A percentile compares a stretch with the other conserved stretches of the same genome.
phyloP scores from a whole-genome alignment of 805 yeast genomes.

The Schwanniomyces polymorphus region DNA sequence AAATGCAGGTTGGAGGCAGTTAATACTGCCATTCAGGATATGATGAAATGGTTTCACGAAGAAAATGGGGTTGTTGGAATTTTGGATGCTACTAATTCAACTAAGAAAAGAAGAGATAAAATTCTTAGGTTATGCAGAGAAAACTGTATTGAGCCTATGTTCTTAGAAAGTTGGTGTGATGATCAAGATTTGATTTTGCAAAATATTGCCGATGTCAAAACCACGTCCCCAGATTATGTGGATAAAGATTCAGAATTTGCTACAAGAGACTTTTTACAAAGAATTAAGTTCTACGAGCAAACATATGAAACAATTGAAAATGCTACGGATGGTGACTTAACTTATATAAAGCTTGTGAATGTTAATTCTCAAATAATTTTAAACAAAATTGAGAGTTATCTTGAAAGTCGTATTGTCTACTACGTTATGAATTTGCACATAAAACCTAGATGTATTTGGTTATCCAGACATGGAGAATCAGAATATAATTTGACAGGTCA shows the following conservation, averaged over 20 bases:
- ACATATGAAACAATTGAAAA: slow-evolving; percentile 76
- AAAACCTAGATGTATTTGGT: slow-evolving; percentile 89
- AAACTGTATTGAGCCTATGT: slow-evolving; percentile 81
- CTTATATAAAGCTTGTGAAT: slow-evolving; percentile 86
- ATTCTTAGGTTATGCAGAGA: slow-evolving; percentile 61
- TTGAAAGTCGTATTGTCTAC: slow-evolving; percentile 90
- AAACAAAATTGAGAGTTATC: slow-evolving; percentile 82
- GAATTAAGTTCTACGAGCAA: slow-evolving; percentile 73
- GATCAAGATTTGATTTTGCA: slow-evolving; percentile 74
- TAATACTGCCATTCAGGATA: slow-evolving; percentile 67
- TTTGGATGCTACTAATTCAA: slow-evolving; percentile 90
- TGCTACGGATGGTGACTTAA: slow-evolving; percentile 57
- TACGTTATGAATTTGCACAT: slow-evolving; percentile 95
- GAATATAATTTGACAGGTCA: slow-evolving; percentile 89
- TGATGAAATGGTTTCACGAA: slow-evolving; percentile 82
- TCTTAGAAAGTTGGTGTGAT: slow-evolving; percentile 89
- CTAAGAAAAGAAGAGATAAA: slow-evolving; percentile 65
- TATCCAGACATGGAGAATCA: slow-evolving; percentile 95
- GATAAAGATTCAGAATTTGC: slow-evolving; percentile 72
- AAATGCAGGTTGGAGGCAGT: slow-evolving; percentile 69
- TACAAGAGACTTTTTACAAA: slow-evolving; percentile 63
- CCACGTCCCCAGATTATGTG: slow-evolving; percentile 80
- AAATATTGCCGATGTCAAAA: slow-evolving; percentile 83
- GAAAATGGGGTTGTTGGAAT: slow-evolving; percentile 89
- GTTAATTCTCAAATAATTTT: slow-evolving; percentile 86